A percentile compares a stretch with the other conserved stretches of the same genome.
phyloP scores from a whole-genome alignment of 257 asterid species.

The Solanum paucissectum region DNA sequence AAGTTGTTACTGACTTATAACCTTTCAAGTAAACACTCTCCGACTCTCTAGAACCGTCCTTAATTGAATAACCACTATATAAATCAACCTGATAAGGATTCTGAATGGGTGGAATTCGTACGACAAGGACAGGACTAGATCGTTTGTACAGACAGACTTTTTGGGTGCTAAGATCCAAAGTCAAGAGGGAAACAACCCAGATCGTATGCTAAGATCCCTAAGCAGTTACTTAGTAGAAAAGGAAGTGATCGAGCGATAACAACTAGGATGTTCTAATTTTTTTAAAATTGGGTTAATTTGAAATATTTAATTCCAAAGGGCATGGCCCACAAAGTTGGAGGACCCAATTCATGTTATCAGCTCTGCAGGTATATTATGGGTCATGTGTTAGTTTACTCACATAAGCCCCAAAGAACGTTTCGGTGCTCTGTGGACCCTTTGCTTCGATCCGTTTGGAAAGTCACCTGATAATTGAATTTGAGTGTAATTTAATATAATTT shows the following conservation, averaged over 20 bases:
- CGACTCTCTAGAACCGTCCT: neutral
- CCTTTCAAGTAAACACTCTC: no score
- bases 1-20: neutral
- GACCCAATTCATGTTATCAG: neutral
- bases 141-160: no score
- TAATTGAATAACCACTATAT: no score
- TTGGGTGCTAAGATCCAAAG: no score
- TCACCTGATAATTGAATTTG: neutral
- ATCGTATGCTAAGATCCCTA: no score
- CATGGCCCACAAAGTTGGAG: neutral
- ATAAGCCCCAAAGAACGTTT: neutral
- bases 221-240: no score
- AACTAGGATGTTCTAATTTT: no score
- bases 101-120: no score
- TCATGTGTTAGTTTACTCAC: neutral
- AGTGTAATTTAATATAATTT: neutral
- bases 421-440: neutral
- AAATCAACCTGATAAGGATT: no score
- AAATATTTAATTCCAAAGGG: neutral
- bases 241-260: no score
- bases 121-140: rapidly evolving
- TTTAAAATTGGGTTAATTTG: no score
- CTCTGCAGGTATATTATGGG: neutral
- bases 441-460: neutral
- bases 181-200: no score